These are phyloP conservation scores for Cucumis variabilis DNA, from an alignment of 331 rosid genomes.

Conservation along the genomic window DNA sequence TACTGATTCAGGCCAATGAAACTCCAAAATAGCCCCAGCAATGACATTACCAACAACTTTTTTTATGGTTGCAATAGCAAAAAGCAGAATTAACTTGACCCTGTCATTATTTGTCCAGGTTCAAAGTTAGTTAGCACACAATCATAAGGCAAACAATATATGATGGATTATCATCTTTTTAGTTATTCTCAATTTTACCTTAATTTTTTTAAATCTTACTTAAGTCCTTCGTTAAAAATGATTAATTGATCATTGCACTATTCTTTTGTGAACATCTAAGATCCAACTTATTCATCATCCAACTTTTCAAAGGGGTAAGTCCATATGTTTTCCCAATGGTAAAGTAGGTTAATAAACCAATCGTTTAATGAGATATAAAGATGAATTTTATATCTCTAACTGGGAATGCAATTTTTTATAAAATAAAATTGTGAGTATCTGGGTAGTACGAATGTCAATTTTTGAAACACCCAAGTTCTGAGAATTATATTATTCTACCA, in stretches of 20 bases:
- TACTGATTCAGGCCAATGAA: slow-evolving; percentile 82
- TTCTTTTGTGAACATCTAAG: background rate
- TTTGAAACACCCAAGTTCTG: background rate
- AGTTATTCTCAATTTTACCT: background rate
- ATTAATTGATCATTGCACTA: background rate
- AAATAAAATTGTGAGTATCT: no score
- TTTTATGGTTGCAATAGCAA: slow-evolving; percentile 50
- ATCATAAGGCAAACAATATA: background rate
- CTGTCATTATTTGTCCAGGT: slow-evolving; percentile 46
- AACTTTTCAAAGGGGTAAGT: background rate
- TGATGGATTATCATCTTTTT: background rate
- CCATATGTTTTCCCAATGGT: background rate
- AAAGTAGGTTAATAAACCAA: background rate
- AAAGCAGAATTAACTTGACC: slow-evolving; percentile 51
- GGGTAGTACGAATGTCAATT: background rate
- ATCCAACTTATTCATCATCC: background rate
- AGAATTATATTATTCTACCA: background rate
- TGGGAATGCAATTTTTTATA: no score
- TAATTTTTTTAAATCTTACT: background rate
- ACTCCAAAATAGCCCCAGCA: slow-evolving; percentile 73
- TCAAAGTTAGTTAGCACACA: slow-evolving; percentile 46
- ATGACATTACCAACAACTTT: slow-evolving; percentile 74
- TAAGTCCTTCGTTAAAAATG: background rate
- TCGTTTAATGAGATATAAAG: background rate
- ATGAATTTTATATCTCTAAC: background rate